Evolutionary conservation across 306 rosid genomes (phyloP), one percentile per base, ranked within the genome.

Genomic region (Lathyrus oleraceus): DNA sequence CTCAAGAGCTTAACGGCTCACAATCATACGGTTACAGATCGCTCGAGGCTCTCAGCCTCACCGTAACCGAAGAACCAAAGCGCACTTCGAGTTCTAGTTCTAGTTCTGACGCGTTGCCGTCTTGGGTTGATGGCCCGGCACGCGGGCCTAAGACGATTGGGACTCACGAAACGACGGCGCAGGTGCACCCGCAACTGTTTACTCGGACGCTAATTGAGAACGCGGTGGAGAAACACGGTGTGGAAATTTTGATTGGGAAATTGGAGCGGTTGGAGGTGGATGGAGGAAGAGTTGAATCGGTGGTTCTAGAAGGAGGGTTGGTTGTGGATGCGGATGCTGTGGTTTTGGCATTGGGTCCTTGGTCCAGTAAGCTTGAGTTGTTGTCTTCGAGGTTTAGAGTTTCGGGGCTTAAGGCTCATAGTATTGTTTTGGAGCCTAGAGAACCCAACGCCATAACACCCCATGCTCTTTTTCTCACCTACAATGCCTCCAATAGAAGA

Each of bases 151-250:
- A 45, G 76, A 83, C 78, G 1, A 90, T 90, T 12, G 98, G 98
- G n/a, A 78, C 81, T 3, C 15, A 20, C 1, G 87, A 80, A 52
- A 94, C 91, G 6, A 90, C 96, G 40, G 97, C 97, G 32, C 98
- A 94, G 75, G 95, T 94, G 47, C 96, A 90, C 27, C 98, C 98
- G 2, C 89, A 77, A 72, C 84, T 87, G 2, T 94, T 94, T 48
- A 81, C 88, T 12, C 82, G 85, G 11, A 62, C 97, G 3, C 69
- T 90, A 0, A 59, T 94, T 13, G 53, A 80, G 2, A 81, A 70
- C n/a, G 98, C 96, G 0, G 83, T 84, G 2, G 95, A 87, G 76
- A 78, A 48, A 28, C 58, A 94, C 21, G 89, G 95, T 30, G 89
- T 82, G 1, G 61, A 85, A 65, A 85, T 94, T 13, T 85, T 90